Evolutionary conservation across 2,329 filamentous ascomycete genomes (phyloP), one percentile per base, ranked within the genome.

Genomic region (Ophioceras dolichostomum): DNA sequence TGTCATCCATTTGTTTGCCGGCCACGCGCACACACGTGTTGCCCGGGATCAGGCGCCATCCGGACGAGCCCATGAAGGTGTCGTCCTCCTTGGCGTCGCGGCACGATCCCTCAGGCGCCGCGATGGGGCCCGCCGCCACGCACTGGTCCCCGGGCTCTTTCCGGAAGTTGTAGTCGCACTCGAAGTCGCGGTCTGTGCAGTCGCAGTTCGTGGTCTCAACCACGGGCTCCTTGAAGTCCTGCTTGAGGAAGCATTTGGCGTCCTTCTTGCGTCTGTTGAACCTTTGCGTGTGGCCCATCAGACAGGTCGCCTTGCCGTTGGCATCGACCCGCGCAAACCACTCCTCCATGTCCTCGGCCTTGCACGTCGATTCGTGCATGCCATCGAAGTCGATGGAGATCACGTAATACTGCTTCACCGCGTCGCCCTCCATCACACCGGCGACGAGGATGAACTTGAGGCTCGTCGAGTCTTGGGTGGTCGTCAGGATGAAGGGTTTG

Each of bases 201-300:
- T 84, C 76, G 64, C 91, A 98, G 33, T 76, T 60, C 48, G 85
- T 75, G 20, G 73, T 80, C 42, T 79, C 65, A 2, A 82, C 75
- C 24, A 73, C 60, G 0, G 83, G 78, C 44, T 91, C 83, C 51
- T 86, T 77, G 62, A 94, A 95, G 37, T 89, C 76, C 42, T 83
- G 70, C 48, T 84, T 83, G 47, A 96, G 70, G 55, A 95, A 94
- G 59, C 93, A 98, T 42, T 94, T 76, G 14, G 83, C 81, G 48
- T 84, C 73, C 54, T 86, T 82, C 65, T 93, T 96, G 48, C 91
- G 79, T 45, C 91, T 77, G 38, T 67, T 72, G 59, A 83, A 98
- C 43, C 74, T 85, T 54, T 96, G 89, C 50, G 80, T 94, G 55
- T 94, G 88, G 16, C 91, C 91, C 89, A 98, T 96, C 46, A 98